These are phyloP conservation scores for Hawksworthiomyces lignivorus DNA, from an alignment of 2,329 filamentous ascomycete species.

Conservation along the genomic window DNA sequence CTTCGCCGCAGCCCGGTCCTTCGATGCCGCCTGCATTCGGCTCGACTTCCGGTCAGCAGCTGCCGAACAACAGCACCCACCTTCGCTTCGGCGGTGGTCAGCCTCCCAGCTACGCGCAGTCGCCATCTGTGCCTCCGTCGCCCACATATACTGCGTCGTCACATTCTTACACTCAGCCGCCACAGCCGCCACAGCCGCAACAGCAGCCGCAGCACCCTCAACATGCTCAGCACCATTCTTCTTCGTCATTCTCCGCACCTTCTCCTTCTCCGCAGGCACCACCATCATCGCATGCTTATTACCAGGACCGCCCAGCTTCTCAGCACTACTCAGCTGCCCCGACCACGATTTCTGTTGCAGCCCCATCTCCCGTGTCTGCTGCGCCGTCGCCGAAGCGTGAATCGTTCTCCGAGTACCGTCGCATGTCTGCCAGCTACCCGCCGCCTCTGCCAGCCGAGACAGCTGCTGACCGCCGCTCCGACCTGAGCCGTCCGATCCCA, in stretches of 20 bases:
- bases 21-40: slow-evolving; percentile 21
- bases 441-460: slow-evolving; percentile 9
- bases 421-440: slow-evolving; percentile 11
- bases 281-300: not conserved
- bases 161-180: slow-evolving; percentile 15
- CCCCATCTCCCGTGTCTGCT: not conserved
- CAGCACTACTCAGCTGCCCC: slow-evolving; percentile 19
- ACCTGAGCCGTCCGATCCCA: not conserved
- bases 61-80: slow-evolving; percentile 7
- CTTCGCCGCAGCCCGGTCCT: slow-evolving; percentile 13
- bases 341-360: slow-evolving; percentile 5
- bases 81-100: slow-evolving; percentile 12
- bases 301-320: slow-evolving; percentile 22
- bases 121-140: slow-evolving; percentile 25
- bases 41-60: slow-evolving; percentile 18
- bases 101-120: slow-evolving; percentile 11
- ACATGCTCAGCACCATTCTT: slow-evolving; percentile 9
- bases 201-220: slow-evolving; percentile 4
- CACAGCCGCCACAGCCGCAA: slow-evolving; percentile 6
- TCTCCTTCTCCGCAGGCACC: slow-evolving; percentile 6
- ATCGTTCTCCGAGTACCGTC: slow-evolving; percentile 12
- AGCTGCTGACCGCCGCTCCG: not conserved
- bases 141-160: slow-evolving; percentile 21
- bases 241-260: slow-evolving; percentile 10
- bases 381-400: slow-evolving; percentile 11